Evolutionary conservation across 2,329 filamentous ascomycete species (phyloP).

Genomic region (Aspergillus quadricinctus): DNA sequence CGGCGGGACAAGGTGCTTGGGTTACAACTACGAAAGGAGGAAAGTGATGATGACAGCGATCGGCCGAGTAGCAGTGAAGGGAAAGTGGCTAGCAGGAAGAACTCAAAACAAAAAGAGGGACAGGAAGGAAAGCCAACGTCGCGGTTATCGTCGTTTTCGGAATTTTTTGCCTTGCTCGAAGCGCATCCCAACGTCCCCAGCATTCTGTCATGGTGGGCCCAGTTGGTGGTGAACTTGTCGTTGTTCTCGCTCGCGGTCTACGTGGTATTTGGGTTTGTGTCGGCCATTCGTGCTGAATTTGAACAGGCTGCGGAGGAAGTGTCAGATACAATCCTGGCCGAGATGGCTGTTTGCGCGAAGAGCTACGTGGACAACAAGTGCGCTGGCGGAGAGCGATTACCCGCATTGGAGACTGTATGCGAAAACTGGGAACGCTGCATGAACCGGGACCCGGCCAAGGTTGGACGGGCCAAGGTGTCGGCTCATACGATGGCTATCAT

Average conservation of each 20-base stretch:
- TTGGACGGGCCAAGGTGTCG: conserved; percentile 75
- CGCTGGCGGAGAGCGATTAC: conserved; percentile 59
- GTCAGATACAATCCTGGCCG: conserved; percentile 63
- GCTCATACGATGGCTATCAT: conserved; percentile 88
- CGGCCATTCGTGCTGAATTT: conserved; percentile 70
- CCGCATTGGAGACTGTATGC: conserved; percentile 70
- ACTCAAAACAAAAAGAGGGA: conserved; percentile 12
- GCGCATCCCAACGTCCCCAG: conserved; percentile 62
- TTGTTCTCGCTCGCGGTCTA: conserved; percentile 52
- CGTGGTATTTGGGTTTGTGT: conserved; percentile 64
- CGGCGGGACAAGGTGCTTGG: conserved; percentile 46
- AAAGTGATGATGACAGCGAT: conserved; percentile 42
- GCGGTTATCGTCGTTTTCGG: conserved; percentile 38
- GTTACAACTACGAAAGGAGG: conserved; percentile 33
- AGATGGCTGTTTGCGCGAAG: conserved; percentile 68
- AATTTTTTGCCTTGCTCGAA: conserved; percentile 59
- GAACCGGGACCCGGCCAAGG: conserved; percentile 71
- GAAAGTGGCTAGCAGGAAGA: conserved; percentile 27
- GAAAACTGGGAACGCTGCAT: conserved; percentile 83
- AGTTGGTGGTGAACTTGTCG: conserved; percentile 52
- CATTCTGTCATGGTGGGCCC: conserved; percentile 63
- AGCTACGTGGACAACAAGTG: conserved; percentile 77
- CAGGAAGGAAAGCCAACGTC: conserved; percentile 23
- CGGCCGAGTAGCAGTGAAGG: conserved; percentile 33
- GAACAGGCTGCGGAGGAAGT: conserved; percentile 65